phyloP scores from a whole-genome alignment of 768 basidiomycete species.

The Lepiota venenata region DNA sequence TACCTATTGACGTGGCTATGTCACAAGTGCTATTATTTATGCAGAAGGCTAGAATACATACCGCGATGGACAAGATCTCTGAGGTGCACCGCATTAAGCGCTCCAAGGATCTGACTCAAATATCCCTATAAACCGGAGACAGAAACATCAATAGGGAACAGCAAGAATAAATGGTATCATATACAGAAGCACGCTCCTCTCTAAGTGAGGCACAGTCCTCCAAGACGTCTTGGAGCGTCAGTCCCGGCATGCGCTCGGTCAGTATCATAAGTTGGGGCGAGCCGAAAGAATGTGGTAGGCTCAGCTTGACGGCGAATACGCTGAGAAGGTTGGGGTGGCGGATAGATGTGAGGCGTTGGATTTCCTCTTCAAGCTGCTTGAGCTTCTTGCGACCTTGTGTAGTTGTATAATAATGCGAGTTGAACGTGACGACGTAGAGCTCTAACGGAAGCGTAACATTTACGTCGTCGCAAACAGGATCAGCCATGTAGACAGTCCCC shows the following conservation, averaged over 20 bases:
- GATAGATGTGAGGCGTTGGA: slow-evolving; percentile 54
- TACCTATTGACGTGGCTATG: slow-evolving; percentile 33
- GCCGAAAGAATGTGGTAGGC: slow-evolving; percentile 37
- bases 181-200: slow-evolving; percentile 65
- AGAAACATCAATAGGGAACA: slow-evolving; percentile 10
- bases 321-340: slow-evolving; percentile 65
- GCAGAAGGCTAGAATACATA: slow-evolving; percentile 21
- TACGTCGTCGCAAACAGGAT: slow-evolving; percentile 70
- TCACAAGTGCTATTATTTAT: background rate
- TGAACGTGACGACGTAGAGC: slow-evolving; percentile 63
- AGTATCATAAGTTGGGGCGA: slow-evolving; percentile 58
- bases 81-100: slow-evolving; percentile 63
- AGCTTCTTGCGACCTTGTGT: slow-evolving; percentile 73
- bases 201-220: slow-evolving; percentile 73
- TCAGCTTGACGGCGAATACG: slow-evolving; percentile 65
- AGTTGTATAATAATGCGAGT: slow-evolving; percentile 64
- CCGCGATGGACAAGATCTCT: slow-evolving; percentile 70
- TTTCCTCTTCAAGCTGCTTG: slow-evolving; percentile 60
- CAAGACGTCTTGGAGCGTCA: slow-evolving; percentile 71
- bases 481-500: slow-evolving; percentile 21
- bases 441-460: slow-evolving; percentile 58
- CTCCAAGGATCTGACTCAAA: slow-evolving; percentile 67
- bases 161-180: slow-evolving; percentile 17
- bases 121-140: slow-evolving; percentile 53
- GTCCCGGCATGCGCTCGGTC: slow-evolving; percentile 64